Conservation (phyloP, 306 rosid genomes). For the Lathyrus oleraceus region DNA sequence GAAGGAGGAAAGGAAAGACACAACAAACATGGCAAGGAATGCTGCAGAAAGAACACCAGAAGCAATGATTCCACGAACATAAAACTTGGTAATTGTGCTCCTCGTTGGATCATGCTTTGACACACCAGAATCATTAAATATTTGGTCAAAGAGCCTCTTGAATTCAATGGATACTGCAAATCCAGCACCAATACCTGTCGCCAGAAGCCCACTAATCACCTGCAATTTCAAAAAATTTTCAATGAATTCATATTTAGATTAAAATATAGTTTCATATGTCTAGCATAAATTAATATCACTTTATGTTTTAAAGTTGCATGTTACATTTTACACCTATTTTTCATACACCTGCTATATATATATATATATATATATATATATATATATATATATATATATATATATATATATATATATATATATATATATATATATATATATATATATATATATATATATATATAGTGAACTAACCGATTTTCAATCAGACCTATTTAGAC, state of each 20-base stretch:
- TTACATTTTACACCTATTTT: too few relatives aligned
- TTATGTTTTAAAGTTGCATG: too few relatives aligned
- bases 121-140: neutral
- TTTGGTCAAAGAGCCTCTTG: neutral
- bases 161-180: conserved; percentile 44
- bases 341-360: too few relatives aligned
- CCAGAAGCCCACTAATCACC: conserved; percentile 46
- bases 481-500: too few relatives aligned
- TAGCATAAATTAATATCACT: too few relatives aligned
- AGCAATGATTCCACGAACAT: conserved; percentile 34
- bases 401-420: too few relatives aligned
- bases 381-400: too few relatives aligned
- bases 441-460: too few relatives aligned
- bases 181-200: conserved; percentile 54
- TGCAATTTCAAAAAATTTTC: conserved; percentile 21
- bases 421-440: too few relatives aligned
- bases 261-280: too few relatives aligned
- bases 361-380: too few relatives aligned
- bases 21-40: conserved; percentile 37
- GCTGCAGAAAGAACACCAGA: conserved; percentile 37
- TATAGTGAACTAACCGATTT: too few relatives aligned
- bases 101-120: conserved; percentile 22
- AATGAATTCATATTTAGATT: neutral
- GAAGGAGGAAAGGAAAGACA: conserved; percentile 52
- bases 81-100: conserved; percentile 33